Evolutionary conservation across 1,284 basidiomycete genomes (phyloP).

Genomic region (Leccinum pallidistipes): DNA sequence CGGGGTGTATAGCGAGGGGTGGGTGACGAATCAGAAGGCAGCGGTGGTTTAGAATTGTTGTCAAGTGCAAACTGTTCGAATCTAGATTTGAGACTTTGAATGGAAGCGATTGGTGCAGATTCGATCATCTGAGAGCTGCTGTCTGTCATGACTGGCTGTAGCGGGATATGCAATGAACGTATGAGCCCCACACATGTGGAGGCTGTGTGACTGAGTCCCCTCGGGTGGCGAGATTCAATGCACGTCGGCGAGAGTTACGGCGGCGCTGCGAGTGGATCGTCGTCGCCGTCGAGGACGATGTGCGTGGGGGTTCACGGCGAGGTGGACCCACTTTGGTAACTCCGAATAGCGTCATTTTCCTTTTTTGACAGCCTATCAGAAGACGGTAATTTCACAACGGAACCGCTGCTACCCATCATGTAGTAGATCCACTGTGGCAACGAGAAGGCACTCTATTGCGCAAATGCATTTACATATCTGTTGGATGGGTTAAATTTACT

Average conservation of each 20-base stretch:
- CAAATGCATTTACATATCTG: no score
- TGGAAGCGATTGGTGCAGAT: slow-evolving; percentile 54
- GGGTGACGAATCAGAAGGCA: slow-evolving; percentile 26
- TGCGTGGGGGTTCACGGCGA: background rate
- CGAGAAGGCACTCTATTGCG: no score
- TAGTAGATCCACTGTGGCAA: no score
- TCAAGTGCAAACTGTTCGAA: slow-evolving; percentile 51
- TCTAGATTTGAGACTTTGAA: slow-evolving; percentile 63
- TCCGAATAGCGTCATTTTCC: slow-evolving; percentile 14
- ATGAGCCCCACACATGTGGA: slow-evolving; percentile 8
- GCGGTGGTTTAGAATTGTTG: slow-evolving; percentile 17
- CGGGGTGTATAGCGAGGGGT: slow-evolving; percentile 44
- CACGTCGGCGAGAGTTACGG: background rate
- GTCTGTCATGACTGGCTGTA: slow-evolving; percentile 19
- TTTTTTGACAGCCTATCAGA: slow-evolving; percentile 7
- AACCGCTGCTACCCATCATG: no score
- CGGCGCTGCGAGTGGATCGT: background rate
- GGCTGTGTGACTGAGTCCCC: slow-evolving; percentile 9
- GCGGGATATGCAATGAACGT: background rate
- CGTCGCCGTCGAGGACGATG: slow-evolving; percentile 4
- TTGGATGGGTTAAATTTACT: no score
- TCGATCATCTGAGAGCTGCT: slow-evolving; percentile 40
- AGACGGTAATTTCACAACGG: no score
- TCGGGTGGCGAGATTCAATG: background rate
- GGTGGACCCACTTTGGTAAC: slow-evolving; percentile 14